Conservation (phyloP, 1,284 basidiomycete genomes). For the Trichosporon ovoides region DNA sequence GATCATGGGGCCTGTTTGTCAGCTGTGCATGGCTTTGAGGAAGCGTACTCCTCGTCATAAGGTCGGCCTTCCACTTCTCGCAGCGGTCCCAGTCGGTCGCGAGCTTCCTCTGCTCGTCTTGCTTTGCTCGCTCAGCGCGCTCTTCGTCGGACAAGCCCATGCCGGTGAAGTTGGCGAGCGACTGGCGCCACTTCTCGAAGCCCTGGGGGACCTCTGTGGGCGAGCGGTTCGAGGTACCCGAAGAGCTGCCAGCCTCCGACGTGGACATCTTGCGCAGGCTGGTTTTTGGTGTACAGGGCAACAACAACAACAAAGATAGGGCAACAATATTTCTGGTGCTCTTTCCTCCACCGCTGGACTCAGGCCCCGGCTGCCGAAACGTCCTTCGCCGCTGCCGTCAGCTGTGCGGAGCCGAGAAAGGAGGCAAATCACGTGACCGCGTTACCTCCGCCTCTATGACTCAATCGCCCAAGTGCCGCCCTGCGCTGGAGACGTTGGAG, state of each 20-base stretch:
- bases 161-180: constrained; percentile 47
- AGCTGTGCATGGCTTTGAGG: background rate
- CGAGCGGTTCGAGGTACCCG: background rate
- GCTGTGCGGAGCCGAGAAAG: too few species aligned
- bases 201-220: constrained; percentile 15
- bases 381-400: too few species aligned
- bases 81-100: constrained; percentile 51
- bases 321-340: background rate
- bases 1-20: constrained; percentile 65
- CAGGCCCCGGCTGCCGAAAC: too few species aligned
- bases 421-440: too few species aligned
- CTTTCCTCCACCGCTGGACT: background rate
- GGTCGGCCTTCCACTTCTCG: constrained; percentile 50
- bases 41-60: constrained; percentile 48
- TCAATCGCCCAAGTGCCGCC: too few species aligned
- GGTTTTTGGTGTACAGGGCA: background rate
- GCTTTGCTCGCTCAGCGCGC: constrained; percentile 19
- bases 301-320: background rate
- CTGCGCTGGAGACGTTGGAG: too few species aligned
- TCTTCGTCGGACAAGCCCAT: constrained; percentile 44
- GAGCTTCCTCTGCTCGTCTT: constrained; percentile 23
- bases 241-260: background rate
- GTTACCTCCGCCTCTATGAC: too few species aligned
- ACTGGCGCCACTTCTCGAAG: constrained; percentile 48
- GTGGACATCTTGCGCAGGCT: background rate